Base-by-base conservation (phyloP, 208 protist genomes). In the Crithidia brevicula region DNA sequence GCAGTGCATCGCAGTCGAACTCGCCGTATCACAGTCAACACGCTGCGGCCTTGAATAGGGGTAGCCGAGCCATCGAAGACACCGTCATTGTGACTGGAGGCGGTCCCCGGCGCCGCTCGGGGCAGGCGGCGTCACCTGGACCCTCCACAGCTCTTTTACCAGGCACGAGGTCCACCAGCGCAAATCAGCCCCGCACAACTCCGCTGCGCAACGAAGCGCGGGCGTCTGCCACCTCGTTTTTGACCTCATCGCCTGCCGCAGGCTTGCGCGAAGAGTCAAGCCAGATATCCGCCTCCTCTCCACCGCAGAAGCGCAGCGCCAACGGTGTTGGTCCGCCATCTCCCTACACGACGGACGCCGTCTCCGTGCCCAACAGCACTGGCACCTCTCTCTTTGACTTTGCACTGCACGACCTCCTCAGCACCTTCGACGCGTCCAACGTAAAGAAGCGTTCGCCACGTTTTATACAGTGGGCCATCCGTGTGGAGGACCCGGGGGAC, bases 341-440 rank as follows among this genome's bases (percentile, higher is more conserved):
- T 18, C 43, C 6, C 45, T 74, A 64, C 47, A 36, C 53, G 31
- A 65, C 56, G 23, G 67, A 80, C 25, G 72, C 65, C 3, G 42
- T 70, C 20, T 72, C 73, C 3, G 69, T 94, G 47, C 87, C 91
- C 16, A 84, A 88, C 47, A 89, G 82, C 42, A 83, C 63, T 20
- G 91, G 88, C 34, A 94, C 87, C 27, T 88, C 80, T 2, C 60
- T 96, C 23, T 92, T 91, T 40, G 78, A 93, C 72, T 82, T 75
- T 25, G 65, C 88, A 8, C 42, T 96, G 47, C 72, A 92, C 28
- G 67, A 91, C 18, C 43, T 96, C 10, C 67, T 93, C 3, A 57
- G 38, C n/a, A 38, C 40, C 33, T 67, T 45, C 3, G 73, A 78
- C 61, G 57, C 57, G 15, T 62, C 56, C 23, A 72, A 72, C 27